Base-by-base conservation (phyloP, 2,329 filamentous ascomycete genomes). In the Pseudogymnoascus sp. region DNA sequence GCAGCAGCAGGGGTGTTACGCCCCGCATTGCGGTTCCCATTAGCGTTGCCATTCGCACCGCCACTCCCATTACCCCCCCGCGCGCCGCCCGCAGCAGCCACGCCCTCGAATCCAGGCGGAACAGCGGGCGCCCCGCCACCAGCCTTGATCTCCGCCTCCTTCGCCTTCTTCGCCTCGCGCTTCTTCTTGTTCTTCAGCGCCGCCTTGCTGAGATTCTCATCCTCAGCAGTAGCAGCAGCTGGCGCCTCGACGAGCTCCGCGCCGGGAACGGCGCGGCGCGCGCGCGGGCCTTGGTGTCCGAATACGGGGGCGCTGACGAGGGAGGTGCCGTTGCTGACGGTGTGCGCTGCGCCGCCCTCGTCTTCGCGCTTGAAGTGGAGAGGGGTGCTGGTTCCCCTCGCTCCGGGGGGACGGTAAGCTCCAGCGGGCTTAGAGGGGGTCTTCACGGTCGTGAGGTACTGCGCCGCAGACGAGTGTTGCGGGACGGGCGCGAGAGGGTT, bases 131-230 rank as follows among this genome's bases (percentile, higher is more conserved):
- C 64, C 15, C 64, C 68, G 64, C 79, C 77, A 63, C 74, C 70
- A 50, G 79, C 78, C 69, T 86, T 87, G 60, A 84, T 85, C 17
- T 91, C 90, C 5, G 81, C 83, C 57, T 95, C 92, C 74, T 93
- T 95, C 61, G 85, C 84, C 78, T 97, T 97, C 82, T 96, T 97
- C 69, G 90, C 90, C 69, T 90, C 88, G 53, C 95, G 86, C 84
- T 97, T 97, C 85, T 97, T 97, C 85, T 97, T 97, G 79, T 97
- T 97, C 83, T 97, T 97, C 70, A 91, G 80, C 11, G 90, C 92
- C 62, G 89, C 86, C 79, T 95, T 96, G 67, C 90, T 93, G 66
- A 95, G 75, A 69, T 83, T 87, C 69, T 90, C 90, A 65, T 91
- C 89, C 31, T 74, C 83, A 47, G 87, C 78, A 77, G 87, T 76